Percentiles rank a stretch among this genome's conserved stretches.
Conservation (phyloP, 805 yeast genomes). For the Metschnikowia picachoensis region DNA sequence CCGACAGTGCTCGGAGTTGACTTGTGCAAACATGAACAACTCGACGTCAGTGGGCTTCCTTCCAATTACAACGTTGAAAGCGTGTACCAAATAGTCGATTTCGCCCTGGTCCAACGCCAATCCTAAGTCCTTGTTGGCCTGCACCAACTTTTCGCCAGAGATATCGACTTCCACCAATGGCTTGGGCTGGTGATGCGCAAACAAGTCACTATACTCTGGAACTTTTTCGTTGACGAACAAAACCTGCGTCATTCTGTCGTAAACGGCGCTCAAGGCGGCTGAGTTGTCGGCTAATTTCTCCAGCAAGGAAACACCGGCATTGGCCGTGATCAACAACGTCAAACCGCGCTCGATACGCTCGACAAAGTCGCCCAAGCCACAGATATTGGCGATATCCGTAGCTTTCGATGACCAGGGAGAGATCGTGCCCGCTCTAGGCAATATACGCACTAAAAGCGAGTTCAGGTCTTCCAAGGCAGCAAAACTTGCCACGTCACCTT, state of each 20-base stretch:
- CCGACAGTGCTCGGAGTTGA: constrained; percentile 98
- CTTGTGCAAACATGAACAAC: constrained; percentile 98
- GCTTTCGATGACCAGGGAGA: constrained; percentile 99
- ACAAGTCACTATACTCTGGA: constrained; percentile 69
- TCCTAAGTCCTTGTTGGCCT: constrained; percentile 82
- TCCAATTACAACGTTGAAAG: constrained; percentile 70
- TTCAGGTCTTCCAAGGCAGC: constrained; percentile 8
- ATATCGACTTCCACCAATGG: constrained; percentile 76
- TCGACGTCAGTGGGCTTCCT: constrained; percentile 98
- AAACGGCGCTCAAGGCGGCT: constrained; percentile 65
- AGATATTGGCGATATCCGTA: constrained; percentile 84
- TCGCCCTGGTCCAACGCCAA: constrained; percentile 94
- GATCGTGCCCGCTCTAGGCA: constrained; percentile 94
- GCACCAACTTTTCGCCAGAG: constrained; percentile 55
- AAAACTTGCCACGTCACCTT: constrained; percentile 10
- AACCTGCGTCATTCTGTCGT: constrained; percentile 92
- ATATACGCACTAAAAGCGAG: constrained; percentile 62
- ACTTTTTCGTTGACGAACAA: constrained; percentile 50
- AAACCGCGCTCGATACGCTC: constrained; percentile 91
- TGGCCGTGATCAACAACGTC: constrained; percentile 54
- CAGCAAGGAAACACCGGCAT: constrained; percentile 63
- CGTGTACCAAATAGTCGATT: constrained; percentile 78
- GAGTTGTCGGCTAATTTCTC: constrained; percentile 41
- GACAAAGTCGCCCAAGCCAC: constrained; percentile 70
- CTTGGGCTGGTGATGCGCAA: constrained; percentile 75